These are phyloP conservation scores for Carex myosuroides DNA, from an alignment of 176 grass and related monocot species.

Conservation along the genomic window DNA sequence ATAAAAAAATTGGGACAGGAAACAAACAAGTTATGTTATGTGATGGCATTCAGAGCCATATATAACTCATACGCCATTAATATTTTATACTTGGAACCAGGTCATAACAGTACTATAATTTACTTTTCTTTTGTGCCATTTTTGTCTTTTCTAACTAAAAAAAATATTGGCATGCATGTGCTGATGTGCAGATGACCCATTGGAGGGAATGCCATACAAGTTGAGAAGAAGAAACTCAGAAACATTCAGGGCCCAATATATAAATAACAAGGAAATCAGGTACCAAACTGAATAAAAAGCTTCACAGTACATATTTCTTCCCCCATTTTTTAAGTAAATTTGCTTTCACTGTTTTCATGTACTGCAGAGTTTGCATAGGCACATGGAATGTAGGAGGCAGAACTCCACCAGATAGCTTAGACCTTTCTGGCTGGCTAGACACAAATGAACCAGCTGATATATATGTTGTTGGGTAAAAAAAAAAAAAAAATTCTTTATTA, in stretches of 20 bases:
- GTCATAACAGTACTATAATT: not conserved
- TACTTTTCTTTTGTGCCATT: not conserved
- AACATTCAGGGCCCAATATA: constrained; percentile 89
- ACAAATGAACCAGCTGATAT: constrained; percentile 70
- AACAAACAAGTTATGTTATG: not conserved
- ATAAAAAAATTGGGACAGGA: not conserved
- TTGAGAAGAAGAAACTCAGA: constrained; percentile 67
- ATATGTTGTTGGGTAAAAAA: constrained; percentile 80
- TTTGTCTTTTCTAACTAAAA: constrained; percentile 4
- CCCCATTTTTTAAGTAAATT: not conserved
- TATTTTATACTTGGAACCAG: not conserved
- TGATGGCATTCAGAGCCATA: not conserved
- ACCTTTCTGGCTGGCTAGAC: constrained; percentile 62
- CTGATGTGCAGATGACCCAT: constrained; percentile 39
- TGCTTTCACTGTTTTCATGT: not conserved
- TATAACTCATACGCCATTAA: not conserved
- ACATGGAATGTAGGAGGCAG: constrained; percentile 75
- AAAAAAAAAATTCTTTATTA: not conserved
- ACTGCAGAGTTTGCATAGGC: constrained; percentile 50
- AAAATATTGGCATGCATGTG: constrained; percentile 2
- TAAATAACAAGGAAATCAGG: constrained; percentile 76
- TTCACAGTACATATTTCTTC: not conserved
- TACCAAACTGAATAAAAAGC: constrained; percentile 1
- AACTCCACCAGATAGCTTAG: constrained; percentile 41
- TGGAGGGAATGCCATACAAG: constrained; percentile 49